Conservation (phyloP, 805 yeast species). For the Saturnispora sekii region DNA sequence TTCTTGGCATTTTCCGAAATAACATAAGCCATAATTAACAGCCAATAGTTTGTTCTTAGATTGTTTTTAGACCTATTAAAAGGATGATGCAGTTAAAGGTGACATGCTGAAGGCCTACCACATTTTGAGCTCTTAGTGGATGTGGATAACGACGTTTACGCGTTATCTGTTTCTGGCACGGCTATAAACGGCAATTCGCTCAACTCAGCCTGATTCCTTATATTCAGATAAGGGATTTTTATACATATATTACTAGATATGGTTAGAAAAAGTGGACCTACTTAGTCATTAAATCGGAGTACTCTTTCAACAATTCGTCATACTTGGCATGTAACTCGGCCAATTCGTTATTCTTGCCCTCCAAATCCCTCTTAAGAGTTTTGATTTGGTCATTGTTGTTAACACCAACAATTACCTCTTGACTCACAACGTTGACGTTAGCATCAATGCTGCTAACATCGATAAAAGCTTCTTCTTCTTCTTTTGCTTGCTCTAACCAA, state of each 20-base stretch:
- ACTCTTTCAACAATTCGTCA: constrained; percentile 13
- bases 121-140: no score
- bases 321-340: constrained; percentile 11
- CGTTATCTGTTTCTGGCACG: no score
- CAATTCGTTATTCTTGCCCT: constrained; percentile 8
- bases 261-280: background rate
- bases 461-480: constrained; percentile 44
- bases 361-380: constrained; percentile 7
- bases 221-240: background rate
- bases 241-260: background rate
- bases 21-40: no score
- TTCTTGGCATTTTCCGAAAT: no score
- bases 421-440: constrained; percentile 6
- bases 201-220: no score
- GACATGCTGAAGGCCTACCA: no score
- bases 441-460: constrained; percentile 34
- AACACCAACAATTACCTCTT: constrained; percentile 5
- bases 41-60: no score
- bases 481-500: constrained; percentile 39
- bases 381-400: constrained; percentile 4
- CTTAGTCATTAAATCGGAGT: constrained; percentile 9
- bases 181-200: no score
- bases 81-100: no score
- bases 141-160: no score
- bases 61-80: no score